Conservation (phyloP, 108 stramenopile species). For the Fistulifera pelliculosa region DNA sequence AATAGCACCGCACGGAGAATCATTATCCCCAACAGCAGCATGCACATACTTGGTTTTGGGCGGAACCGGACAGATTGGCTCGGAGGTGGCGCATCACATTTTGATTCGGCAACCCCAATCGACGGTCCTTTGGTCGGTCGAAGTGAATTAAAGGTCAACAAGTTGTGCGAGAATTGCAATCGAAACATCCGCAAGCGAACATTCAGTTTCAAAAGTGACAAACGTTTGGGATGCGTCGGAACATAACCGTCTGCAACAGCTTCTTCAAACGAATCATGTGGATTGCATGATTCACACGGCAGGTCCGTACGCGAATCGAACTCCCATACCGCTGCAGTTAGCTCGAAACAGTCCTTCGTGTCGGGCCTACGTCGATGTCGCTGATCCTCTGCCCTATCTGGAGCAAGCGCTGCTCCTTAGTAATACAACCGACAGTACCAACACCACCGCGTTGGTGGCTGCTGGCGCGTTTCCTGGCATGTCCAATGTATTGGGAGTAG, state of each 20-base stretch:
- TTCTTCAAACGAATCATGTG: constrained; percentile 4
- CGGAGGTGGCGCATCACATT: too few species aligned
- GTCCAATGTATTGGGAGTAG: constrained; percentile 51
- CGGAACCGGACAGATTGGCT: too few species aligned
- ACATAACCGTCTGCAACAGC: constrained; percentile 73
- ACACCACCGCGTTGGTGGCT: constrained; percentile 30
- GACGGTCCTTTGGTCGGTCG: too few species aligned
- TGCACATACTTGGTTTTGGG: too few species aligned
- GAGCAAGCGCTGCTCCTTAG: constrained; percentile 18
- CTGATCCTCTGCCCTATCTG: constrained; percentile 41
- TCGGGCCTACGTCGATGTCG: constrained; percentile 46
- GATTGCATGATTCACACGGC: constrained; percentile 49
- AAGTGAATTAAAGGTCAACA: too few species aligned
- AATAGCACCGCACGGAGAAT: too few species aligned
- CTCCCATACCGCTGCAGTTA: constrained; percentile 14
- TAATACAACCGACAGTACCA: constrained; percentile 10
- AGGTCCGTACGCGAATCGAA: constrained; percentile 35
- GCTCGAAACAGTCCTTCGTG: too few species aligned
- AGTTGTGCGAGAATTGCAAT: too few species aligned
- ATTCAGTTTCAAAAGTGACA: constrained; percentile 26
- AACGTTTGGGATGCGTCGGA: constrained; percentile 94
- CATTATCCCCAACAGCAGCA: too few species aligned
- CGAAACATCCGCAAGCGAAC: too few species aligned
- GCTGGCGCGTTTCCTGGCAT: constrained; percentile 62
- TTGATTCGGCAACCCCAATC: too few species aligned